Conservation (phyloP, 192 early-diverging fungal genomes). For the Jimgerdemannia flammicorona region DNA sequence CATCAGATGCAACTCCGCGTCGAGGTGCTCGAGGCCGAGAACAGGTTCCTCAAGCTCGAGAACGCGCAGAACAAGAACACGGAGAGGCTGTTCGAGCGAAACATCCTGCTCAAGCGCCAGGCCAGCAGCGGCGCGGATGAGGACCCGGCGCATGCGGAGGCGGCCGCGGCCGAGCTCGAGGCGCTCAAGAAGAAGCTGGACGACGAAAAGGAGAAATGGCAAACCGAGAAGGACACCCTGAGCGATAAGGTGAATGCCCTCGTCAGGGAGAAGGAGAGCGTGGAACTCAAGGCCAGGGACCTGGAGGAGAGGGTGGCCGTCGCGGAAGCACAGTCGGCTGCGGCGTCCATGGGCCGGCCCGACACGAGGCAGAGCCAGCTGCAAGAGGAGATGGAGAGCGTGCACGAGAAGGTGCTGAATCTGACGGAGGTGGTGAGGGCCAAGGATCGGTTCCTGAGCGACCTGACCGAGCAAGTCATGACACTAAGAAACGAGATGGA, state of each 20-base stretch:
- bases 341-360: constrained; percentile 8
- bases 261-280: constrained; percentile 31
- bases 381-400: constrained; percentile 34
- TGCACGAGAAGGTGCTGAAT: constrained; percentile 33
- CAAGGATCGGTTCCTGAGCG: constrained; percentile 34
- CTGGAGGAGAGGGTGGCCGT: constrained; percentile 29
- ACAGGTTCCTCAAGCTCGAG: constrained; percentile 62
- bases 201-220: constrained; percentile 8
- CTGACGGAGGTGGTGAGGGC: constrained; percentile 31
- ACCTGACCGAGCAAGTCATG: constrained; percentile 32
- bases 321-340: constrained; percentile 26
- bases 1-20: constrained; percentile 61
- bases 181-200: constrained; percentile 13
- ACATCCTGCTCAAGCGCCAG: constrained; percentile 14
- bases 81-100: constrained; percentile 50
- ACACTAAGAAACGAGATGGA: constrained; percentile 26
- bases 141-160: constrained; percentile 4
- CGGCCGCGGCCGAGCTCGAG: constrained; percentile 9
- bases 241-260: constrained; percentile 21
- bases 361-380: constrained; percentile 13
- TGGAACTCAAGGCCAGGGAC: constrained; percentile 37
- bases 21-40: constrained; percentile 69
- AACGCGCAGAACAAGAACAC: constrained; percentile 57
- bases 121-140: not conserved
- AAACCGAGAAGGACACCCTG: constrained; percentile 31